A percentile compares a stretch with the other conserved stretches of the same genome.
phyloP scores from a whole-genome alignment of 169 alveolate species.

The Amoebophrya sp. region DNA sequence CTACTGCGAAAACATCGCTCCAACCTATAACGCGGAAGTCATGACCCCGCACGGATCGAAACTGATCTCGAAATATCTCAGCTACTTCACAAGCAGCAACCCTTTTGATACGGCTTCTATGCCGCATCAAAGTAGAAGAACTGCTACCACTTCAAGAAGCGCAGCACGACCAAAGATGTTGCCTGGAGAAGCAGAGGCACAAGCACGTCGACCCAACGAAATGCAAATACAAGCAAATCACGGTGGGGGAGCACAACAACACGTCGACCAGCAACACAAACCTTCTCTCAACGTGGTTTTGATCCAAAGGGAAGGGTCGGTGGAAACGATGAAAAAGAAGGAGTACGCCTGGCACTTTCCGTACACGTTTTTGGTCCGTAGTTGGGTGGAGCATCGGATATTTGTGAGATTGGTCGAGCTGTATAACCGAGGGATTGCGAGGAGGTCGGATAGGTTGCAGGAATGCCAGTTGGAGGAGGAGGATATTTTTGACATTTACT shows the following conservation, averaged over 20 bases:
- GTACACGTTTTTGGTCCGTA: background rate
- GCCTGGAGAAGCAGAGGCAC: background rate
- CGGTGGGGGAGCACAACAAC: background rate
- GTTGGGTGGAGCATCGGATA: background rate
- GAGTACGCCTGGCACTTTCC: slow-evolving; percentile 25
- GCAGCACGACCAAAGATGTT: background rate
- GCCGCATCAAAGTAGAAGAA: too few species aligned
- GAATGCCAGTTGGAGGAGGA: background rate
- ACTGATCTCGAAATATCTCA: too few species aligned
- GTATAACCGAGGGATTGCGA: background rate
- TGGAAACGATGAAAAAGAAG: background rate
- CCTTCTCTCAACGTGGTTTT: background rate
- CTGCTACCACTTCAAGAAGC: too few species aligned
- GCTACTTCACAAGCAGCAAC: too few species aligned
- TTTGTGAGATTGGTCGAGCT: background rate
- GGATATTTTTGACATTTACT: background rate
- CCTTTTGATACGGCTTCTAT: too few species aligned
- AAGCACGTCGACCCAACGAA: background rate
- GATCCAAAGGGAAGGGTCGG: background rate
- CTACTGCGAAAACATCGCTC: too few species aligned
- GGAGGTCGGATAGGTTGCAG: background rate
- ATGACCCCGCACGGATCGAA: too few species aligned
- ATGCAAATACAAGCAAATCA: background rate
- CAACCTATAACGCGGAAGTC: too few species aligned
- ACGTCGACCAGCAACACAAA: background rate